Percentiles rank a stretch among this genome's conserved stretches.
Conservation (phyloP, 768 basidiomycete genomes). For the Strobilomyces echinocephalus region DNA sequence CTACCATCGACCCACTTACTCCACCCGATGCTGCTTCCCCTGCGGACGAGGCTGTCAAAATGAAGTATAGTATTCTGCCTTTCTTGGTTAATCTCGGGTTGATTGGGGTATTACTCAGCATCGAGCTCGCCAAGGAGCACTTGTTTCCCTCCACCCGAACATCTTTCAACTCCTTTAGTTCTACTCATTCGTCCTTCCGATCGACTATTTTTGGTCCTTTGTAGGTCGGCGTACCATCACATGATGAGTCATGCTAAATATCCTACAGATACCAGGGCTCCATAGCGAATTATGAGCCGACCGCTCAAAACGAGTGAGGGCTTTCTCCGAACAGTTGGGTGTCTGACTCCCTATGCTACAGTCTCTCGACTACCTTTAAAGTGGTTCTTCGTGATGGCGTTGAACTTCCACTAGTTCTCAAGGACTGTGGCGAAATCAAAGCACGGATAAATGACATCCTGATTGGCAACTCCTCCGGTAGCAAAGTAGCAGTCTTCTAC, state of each 20-base stretch:
- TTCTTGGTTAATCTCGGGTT: background rate
- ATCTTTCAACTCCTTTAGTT: conserved; percentile 17
- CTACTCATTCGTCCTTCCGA: conserved; percentile 36
- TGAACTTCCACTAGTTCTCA: conserved; percentile 47
- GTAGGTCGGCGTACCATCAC: conserved; percentile 35
- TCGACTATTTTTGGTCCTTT: conserved; percentile 67
- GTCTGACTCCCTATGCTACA: conserved; percentile 9
- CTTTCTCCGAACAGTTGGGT: background rate
- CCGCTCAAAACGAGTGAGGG: conserved; percentile 18
- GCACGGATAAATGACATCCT: conserved; percentile 35
- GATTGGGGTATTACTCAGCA: conserved; percentile 25
- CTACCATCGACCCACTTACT: background rate
- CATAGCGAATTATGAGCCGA: background rate
- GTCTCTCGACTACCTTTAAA: conserved; percentile 35
- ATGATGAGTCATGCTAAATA: conserved; percentile 3
- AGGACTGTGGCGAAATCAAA: conserved; percentile 35
- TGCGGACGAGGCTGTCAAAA: conserved; percentile 23
- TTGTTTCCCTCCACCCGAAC: conserved; percentile 40
- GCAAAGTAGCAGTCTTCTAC: conserved; percentile 62
- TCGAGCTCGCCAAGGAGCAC: conserved; percentile 41
- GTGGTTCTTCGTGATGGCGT: conserved; percentile 48
- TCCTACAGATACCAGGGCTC: conserved; percentile 24
- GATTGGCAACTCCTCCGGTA: conserved; percentile 33
- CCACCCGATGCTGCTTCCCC: conserved; percentile 3
- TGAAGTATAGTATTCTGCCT: conserved; percentile 15